A percentile compares a stretch with the other conserved stretches of the same genome.
Conservation (phyloP, 768 basidiomycete genomes). For the Russula brevipes region DNA sequence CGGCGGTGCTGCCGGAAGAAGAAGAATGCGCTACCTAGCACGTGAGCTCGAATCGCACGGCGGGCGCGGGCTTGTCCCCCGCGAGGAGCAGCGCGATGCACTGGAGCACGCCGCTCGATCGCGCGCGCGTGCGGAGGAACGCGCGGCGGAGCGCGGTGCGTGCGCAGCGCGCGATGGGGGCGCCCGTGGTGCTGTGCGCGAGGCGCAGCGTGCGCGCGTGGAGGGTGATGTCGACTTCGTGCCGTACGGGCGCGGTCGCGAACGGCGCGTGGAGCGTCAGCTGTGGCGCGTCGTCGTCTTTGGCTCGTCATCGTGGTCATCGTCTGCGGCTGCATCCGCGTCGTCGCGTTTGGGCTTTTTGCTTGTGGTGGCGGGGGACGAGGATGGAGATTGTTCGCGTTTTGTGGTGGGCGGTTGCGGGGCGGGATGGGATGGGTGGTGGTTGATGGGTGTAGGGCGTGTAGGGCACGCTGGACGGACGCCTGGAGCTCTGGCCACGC, state of each 20-base stretch:
- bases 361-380: background rate
- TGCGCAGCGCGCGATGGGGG: slow-evolving; percentile 47
- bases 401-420: background rate
- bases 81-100: slow-evolving; percentile 67
- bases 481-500: slow-evolving; percentile 14
- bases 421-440: too few relatives aligned
- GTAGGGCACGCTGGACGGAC: slow-evolving; percentile 3
- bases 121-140: slow-evolving; percentile 70
- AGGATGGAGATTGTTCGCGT: slow-evolving; percentile 12
- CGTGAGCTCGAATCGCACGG: slow-evolving; percentile 23
- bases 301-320: too few relatives aligned
- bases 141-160: slow-evolving; percentile 47
- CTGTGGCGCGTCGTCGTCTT: slow-evolving; percentile 37
- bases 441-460: background rate
- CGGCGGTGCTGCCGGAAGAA: too few relatives aligned
- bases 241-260: slow-evolving; percentile 66
- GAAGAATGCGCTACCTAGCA: slow-evolving; percentile 24
- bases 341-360: slow-evolving; percentile 16
- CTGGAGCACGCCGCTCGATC: slow-evolving; percentile 49
- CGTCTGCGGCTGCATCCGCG: background rate
- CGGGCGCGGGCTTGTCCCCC: slow-evolving; percentile 40
- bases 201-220: slow-evolving; percentile 49
- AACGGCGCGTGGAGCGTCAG: slow-evolving; percentile 66
- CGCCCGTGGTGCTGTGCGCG: slow-evolving; percentile 45
- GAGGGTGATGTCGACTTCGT: slow-evolving; percentile 65